Percentiles rank a stretch among this genome's conserved stretches.
phyloP scores from a whole-genome alignment of 164 flowering plant species.

The Annona cherimola region DNA sequence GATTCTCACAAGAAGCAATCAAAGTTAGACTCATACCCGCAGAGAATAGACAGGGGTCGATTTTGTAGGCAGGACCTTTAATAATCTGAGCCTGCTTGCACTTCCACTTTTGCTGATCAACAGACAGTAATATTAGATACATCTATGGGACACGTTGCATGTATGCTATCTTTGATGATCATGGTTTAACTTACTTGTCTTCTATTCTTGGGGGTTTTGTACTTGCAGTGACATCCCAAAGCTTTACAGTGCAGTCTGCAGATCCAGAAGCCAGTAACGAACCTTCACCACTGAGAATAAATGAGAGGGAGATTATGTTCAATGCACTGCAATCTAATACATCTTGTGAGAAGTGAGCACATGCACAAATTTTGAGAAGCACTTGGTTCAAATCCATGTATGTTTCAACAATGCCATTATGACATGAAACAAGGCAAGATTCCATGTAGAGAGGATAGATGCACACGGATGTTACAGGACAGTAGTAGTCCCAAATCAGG shows the following conservation, averaged over 20 bases:
- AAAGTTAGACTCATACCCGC: conserved; percentile 37
- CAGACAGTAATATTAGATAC: conserved; percentile 5
- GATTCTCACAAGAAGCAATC: background rate
- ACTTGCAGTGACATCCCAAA: conserved; percentile 93
- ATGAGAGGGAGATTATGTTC: background rate
- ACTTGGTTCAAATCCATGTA: too few relatives aligned
- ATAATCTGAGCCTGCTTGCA: conserved; percentile 69
- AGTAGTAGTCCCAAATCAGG: too few relatives aligned
- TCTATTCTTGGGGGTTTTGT: conserved; percentile 52
- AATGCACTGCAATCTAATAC: background rate
- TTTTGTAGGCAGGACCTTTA: conserved; percentile 81
- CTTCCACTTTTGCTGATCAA: conserved; percentile 51
- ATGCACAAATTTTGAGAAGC: too few relatives aligned
- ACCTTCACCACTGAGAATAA: conserved; percentile 74
- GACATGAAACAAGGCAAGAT: too few relatives aligned
- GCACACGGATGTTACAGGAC: too few relatives aligned
- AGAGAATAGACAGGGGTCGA: conserved; percentile 72
- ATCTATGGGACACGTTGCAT: background rate
- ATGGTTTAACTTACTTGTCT: conserved; percentile 59
- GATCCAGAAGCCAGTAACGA: conserved; percentile 97
- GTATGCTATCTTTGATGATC: background rate
- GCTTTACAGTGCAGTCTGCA: conserved; percentile 91
- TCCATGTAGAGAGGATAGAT: too few relatives aligned
- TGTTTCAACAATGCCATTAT: too few relatives aligned
- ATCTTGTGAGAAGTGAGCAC: too few relatives aligned